Evolutionary conservation across 1,284 basidiomycete genomes (phyloP).

Genomic region (Fomitopsis palustris): DNA sequence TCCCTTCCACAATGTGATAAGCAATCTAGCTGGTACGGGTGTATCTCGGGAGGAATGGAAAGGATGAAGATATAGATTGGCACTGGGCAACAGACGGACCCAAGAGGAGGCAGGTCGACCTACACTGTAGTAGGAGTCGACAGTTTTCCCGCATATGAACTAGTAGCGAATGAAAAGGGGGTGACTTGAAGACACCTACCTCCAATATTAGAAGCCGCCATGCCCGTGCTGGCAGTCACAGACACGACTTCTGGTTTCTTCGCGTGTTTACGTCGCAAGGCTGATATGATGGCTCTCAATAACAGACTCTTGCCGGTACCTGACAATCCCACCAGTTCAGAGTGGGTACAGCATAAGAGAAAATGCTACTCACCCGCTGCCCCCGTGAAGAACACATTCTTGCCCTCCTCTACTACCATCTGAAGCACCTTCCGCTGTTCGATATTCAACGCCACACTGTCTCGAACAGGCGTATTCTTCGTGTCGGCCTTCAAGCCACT

Average conservation of each 20-base stretch:
- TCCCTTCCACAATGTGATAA: slow-evolving; percentile 21
- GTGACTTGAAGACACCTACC: slow-evolving; percentile 38
- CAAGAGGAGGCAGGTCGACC: not conserved
- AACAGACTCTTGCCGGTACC: slow-evolving; percentile 60
- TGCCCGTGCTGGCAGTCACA: slow-evolving; percentile 57
- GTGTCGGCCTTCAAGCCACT: not conserved
- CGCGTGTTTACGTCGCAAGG: slow-evolving; percentile 46
- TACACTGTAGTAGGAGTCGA: not conserved
- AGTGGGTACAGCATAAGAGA: not conserved
- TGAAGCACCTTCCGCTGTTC: slow-evolving; percentile 40
- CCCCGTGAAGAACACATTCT: slow-evolving; percentile 51
- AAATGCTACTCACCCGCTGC: slow-evolving; percentile 39
- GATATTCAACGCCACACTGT: slow-evolving; percentile 37
- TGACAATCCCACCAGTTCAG: slow-evolving; percentile 12
- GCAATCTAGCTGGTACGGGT: too few relatives aligned
- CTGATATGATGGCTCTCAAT: slow-evolving; percentile 50
- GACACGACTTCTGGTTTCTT: slow-evolving; percentile 45
- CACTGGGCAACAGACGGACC: too few relatives aligned
- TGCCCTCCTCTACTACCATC: slow-evolving; percentile 45
- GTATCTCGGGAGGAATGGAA: too few relatives aligned
- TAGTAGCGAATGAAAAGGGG: not conserved
- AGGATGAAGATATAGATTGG: too few relatives aligned
- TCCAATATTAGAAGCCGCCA: slow-evolving; percentile 66
- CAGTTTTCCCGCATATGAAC: too few relatives aligned
- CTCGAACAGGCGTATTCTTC: slow-evolving; percentile 6